Percentiles rank a stretch among this genome's conserved stretches.
phyloP scores from a whole-genome alignment of 2,329 filamentous ascomycete species.

The Microthyrium microscopicum region DNA sequence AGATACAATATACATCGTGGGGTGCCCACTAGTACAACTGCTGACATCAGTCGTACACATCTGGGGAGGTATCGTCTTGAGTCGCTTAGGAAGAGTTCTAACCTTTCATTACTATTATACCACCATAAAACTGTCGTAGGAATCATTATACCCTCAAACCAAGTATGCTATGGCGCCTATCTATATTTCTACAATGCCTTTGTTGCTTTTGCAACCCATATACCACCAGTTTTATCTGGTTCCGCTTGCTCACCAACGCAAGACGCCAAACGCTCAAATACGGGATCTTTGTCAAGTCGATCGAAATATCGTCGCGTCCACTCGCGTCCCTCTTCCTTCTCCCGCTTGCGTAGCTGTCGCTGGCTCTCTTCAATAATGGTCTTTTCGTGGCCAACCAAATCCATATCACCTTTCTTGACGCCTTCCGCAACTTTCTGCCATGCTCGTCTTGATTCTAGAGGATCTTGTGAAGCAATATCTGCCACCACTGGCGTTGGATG shows the following conservation, averaged over 20 bases:
- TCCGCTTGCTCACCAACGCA: slow-evolving; percentile 34
- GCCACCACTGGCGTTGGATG: slow-evolving; percentile 54
- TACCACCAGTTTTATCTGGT: slow-evolving; percentile 46
- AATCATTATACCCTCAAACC: no score
- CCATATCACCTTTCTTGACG: slow-evolving; percentile 71
- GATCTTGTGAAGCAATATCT: slow-evolving; percentile 62
- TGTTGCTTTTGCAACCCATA: slow-evolving; percentile 41
- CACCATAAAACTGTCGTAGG: no score
- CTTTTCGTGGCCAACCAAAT: slow-evolving; percentile 63
- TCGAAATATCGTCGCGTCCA: slow-evolving; percentile 82
- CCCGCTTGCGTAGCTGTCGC: slow-evolving; percentile 56
- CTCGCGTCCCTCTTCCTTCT: slow-evolving; percentile 53
- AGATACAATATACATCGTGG: no score
- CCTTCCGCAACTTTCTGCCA: slow-evolving; percentile 75
- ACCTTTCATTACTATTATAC: no score
- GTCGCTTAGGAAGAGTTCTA: no score
- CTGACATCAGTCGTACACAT: no score
- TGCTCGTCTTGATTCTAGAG: slow-evolving; percentile 72
- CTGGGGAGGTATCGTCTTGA: no score
- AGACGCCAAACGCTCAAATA: slow-evolving; percentile 31
- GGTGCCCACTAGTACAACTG: no score
- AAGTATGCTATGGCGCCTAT: no score
- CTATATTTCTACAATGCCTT: no score
- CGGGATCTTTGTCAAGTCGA: slow-evolving; percentile 20
- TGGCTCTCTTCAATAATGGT: slow-evolving; percentile 80